These are phyloP conservation scores for Stentor roeselii DNA, from an alignment of 73 alveolate species.

Conservation along the genomic window DNA sequence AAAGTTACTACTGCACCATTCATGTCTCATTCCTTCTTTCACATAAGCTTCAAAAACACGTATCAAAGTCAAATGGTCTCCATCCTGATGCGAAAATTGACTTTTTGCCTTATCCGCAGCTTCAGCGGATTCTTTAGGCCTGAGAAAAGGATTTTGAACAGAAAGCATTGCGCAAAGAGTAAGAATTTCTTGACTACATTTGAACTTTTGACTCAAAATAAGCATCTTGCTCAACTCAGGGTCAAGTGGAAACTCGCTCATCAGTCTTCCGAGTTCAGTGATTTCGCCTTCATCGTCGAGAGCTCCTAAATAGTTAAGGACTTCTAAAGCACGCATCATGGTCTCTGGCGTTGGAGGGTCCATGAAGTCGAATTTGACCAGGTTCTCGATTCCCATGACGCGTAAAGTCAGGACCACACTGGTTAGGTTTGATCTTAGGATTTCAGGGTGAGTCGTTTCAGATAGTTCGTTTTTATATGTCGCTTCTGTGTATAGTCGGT, in stretches of 20 bases:
- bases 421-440: constrained; percentile 92
- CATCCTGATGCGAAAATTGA: constrained; percentile 96
- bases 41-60: constrained; percentile 91
- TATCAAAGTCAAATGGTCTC: constrained; percentile 97
- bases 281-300: constrained; percentile 98
- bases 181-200: constrained; percentile 92
- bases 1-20: constrained; percentile 94
- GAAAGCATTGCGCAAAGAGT: constrained; percentile 93
- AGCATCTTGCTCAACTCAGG: constrained; percentile 95
- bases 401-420: constrained; percentile 76
- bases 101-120: constrained; percentile 98
- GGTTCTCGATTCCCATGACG: constrained; percentile 87
- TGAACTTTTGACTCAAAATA: constrained; percentile 80
- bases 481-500: constrained; percentile 95
- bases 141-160: constrained; percentile 88
- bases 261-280: constrained; percentile 92
- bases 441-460: constrained; percentile 98
- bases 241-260: constrained; percentile 98
- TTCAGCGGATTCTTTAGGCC: constrained; percentile 84
- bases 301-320: constrained; percentile 95
- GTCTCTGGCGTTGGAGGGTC: constrained; percentile 99
- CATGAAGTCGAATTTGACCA: constrained; percentile 98
- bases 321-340: constrained; percentile 97
- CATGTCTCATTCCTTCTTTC: constrained; percentile 74
- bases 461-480: constrained; percentile 89